A percentile compares a stretch with the other conserved stretches of the same genome.
These are phyloP conservation scores for Candida nitratophila DNA, from an alignment of 805 yeast species.

Conservation along the genomic window DNA sequence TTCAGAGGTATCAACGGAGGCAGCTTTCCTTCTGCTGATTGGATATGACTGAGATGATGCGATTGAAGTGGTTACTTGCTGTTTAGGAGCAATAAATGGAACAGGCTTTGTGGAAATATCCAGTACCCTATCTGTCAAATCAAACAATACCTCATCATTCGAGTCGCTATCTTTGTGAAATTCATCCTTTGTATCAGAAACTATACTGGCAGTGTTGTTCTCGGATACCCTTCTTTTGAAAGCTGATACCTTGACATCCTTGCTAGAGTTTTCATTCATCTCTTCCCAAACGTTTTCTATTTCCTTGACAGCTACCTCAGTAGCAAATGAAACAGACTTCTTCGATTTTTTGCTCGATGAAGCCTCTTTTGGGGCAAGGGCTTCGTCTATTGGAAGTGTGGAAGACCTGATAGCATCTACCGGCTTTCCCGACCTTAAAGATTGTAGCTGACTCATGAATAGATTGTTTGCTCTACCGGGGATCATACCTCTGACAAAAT, in stretches of 20 bases:
- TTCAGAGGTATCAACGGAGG: background rate
- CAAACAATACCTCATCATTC: background rate
- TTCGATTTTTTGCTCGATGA: background rate
- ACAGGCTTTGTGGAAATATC: background rate
- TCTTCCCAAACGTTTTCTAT: slow-evolving; percentile 50
- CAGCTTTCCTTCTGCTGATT: background rate
- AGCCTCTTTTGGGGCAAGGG: background rate
- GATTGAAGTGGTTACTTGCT: background rate
- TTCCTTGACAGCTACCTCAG: slow-evolving; percentile 48
- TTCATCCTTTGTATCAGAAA: too few species aligned
- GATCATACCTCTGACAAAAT: slow-evolving; percentile 16
- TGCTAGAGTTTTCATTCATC: slow-evolving; percentile 13
- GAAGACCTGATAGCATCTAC: background rate
- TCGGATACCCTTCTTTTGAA: background rate
- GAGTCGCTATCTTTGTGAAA: background rate
- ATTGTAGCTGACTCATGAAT: slow-evolving; percentile 18
- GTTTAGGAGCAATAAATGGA: background rate
- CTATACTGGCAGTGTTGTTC: background rate
- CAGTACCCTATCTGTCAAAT: background rate
- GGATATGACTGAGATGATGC: background rate
- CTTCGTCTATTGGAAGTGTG: background rate
- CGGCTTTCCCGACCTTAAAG: background rate
- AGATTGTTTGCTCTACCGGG: slow-evolving; percentile 12
- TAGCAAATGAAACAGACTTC: slow-evolving; percentile 50
- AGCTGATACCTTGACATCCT: background rate